Conservation (phyloP, 2,329 filamentous ascomycete species). For the Apiospora pterosperma region DNA sequence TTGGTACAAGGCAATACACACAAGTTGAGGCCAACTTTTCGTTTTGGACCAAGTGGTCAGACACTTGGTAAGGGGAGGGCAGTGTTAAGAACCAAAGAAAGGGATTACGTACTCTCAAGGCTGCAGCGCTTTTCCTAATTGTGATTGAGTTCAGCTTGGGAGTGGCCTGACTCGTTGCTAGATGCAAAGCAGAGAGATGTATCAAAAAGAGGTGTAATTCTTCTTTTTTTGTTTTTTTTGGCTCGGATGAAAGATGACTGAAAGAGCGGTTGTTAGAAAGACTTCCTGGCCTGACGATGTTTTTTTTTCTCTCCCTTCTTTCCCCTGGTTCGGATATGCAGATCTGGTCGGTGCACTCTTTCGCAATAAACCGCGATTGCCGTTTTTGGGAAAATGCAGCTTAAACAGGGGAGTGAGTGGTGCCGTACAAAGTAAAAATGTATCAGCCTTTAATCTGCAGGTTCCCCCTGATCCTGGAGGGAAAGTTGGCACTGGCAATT, state of each 20-base stretch:
- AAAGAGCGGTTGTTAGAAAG: too few species aligned
- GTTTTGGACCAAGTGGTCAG: not conserved
- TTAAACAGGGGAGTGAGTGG: not conserved
- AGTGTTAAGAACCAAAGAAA: not conserved
- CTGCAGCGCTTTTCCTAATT: not conserved
- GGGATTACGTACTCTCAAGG: not conserved
- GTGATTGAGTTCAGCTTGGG: too few species aligned
- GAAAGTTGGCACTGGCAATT: not conserved
- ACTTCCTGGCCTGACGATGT: not conserved
- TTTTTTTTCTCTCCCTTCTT: not conserved
- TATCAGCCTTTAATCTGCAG: not conserved
- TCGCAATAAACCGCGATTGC: not conserved
- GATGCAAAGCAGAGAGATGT: not conserved
- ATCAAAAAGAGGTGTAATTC: not conserved
- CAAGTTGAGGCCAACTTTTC: not conserved
- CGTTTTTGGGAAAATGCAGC: not conserved
- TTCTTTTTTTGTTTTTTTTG: not conserved
- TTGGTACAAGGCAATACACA: not conserved
- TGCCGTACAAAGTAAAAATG: not conserved
- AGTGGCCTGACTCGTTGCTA: not conserved
- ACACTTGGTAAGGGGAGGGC: not conserved
- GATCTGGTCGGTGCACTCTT: constrained; percentile 2
- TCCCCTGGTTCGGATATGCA: not conserved
- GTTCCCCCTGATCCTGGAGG: not conserved
- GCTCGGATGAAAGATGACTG: not conserved